Evolutionary conservation across 768 basidiomycete genomes (phyloP), one percentile per base, ranked within the genome.

Genomic region (Crepidotus variabilis): DNA sequence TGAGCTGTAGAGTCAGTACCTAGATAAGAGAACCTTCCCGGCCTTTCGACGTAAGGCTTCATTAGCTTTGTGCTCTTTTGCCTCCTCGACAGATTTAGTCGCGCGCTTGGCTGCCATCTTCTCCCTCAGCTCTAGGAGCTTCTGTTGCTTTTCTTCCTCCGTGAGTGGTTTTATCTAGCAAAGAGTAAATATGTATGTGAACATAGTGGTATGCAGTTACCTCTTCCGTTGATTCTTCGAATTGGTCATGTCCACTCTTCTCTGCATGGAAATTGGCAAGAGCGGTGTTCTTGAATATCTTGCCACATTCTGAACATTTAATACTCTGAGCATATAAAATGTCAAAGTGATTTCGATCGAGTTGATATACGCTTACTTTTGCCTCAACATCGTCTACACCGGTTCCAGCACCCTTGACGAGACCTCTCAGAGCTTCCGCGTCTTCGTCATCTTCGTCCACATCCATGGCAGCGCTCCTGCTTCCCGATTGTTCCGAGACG

Each of bases 221-320:
- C 80, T 98, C 96, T 65, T 98, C 94, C 0, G 86, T 91, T 1
- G 90, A 94, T 66, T 98, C 96, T 68, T 97, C 95, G 60, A 98
- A 98, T 61, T 94, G 87, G 70, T 93, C 87, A 67, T 99, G 96
- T 0, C 96, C 96, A 61, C 86, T 91, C 76, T 94, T 94, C 71
- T 95, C 93, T 0, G 94, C 95, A 64, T 97, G 95, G 70, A 85
- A 96, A 61, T 92, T 91, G 13, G 92, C 95, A 14, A 96, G 75
- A 2, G 90, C 91, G 0, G 90, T 88, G 62, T 92, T 94, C 65
- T 72, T 77, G 78, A 97, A 97, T 21, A 84, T 77, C 74, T 97
- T 97, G 58, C 87, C 84, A 69, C 94, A 96, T 64, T 88, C 70
- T 6, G 84, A 79, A 67, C 92, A 94, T 72, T 86, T 90, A 74